Conservation (phyloP, 176 grass and related monocot species). For the Oryza punctata region DNA sequence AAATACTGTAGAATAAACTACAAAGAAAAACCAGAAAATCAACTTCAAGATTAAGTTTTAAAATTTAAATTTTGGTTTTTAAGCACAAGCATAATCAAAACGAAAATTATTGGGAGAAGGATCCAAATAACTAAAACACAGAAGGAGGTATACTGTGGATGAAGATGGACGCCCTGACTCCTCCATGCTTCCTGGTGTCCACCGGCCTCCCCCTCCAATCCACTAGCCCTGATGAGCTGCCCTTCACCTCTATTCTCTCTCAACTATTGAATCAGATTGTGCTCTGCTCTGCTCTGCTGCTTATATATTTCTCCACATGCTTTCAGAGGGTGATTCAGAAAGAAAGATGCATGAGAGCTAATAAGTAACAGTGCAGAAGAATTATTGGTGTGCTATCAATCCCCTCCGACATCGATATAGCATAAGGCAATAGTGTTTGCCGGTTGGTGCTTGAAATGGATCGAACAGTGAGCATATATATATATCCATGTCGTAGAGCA, state of each 20-base stretch:
- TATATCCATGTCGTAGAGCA: not conserved
- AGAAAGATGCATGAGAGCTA: too few relatives aligned
- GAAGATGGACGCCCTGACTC: slow-evolving; percentile 38
- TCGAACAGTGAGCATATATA: not conserved
- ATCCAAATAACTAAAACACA: too few relatives aligned
- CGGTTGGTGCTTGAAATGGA: not conserved
- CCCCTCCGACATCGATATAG: not conserved
- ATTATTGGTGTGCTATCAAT: not conserved
- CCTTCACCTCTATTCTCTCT: not conserved
- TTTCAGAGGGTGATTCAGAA: too few relatives aligned
- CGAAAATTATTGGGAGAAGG: not conserved
- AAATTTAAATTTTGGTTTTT: too few relatives aligned
- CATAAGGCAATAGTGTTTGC: not conserved
- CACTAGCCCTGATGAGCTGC: slow-evolving; percentile 27
- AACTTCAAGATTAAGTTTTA: too few relatives aligned
- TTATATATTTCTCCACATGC: not conserved
- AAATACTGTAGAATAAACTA: too few relatives aligned
- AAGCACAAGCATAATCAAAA: too few relatives aligned
- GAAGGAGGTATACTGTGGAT: slow-evolving; percentile 4
- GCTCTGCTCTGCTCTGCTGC: not conserved
- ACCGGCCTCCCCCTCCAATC: slow-evolving; percentile 37
- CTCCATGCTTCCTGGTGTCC: slow-evolving; percentile 34
- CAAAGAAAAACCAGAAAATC: too few relatives aligned
- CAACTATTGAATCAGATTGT: not conserved
- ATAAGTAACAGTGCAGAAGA: not conserved